Percentiles rank a stretch among this genome's conserved stretches.
phyloP scores from a whole-genome alignment of 495 filamentous ascomycete species.

The Parathielavia appendiculata region DNA sequence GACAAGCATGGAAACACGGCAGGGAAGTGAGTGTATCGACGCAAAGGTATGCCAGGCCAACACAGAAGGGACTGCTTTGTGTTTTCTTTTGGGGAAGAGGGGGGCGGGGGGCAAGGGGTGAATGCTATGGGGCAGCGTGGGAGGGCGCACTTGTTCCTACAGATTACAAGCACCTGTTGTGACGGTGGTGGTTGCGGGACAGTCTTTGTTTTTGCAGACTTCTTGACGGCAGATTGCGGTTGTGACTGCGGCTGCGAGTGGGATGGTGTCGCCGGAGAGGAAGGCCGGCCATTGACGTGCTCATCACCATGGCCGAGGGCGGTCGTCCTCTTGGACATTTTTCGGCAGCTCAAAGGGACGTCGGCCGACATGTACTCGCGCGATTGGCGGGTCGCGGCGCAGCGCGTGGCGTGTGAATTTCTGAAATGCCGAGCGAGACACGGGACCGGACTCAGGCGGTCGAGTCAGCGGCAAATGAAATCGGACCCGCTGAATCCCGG shows the following conservation, averaged over 20 bases:
- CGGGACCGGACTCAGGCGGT: background rate
- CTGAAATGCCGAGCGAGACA: slow-evolving; percentile 2
- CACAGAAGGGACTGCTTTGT: background rate
- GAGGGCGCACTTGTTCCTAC: slow-evolving; percentile 20
- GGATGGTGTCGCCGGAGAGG: slow-evolving; percentile 1
- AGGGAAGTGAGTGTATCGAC: background rate
- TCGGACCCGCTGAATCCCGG: background rate
- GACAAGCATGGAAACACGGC: no score
- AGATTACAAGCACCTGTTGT: slow-evolving; percentile 14
- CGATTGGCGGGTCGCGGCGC: slow-evolving; percentile 11
- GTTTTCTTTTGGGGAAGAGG: no score
- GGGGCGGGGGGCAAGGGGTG: background rate
- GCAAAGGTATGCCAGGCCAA: background rate
- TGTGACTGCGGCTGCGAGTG: slow-evolving; percentile 6
- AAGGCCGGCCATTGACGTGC: slow-evolving; percentile 4
- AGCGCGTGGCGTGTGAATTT: slow-evolving; percentile 1
- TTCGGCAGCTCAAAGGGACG: slow-evolving; percentile 3
- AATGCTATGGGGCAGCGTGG: background rate
- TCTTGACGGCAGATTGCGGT: slow-evolving; percentile 7
- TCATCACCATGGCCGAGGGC: slow-evolving; percentile 4
- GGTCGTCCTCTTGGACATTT: slow-evolving; percentile 19
- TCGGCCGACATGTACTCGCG: slow-evolving; percentile 1
- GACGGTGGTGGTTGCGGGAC: slow-evolving; percentile 7
- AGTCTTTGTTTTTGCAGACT: slow-evolving; percentile 16
- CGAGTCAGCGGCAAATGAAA: slow-evolving; percentile 1